phyloP scores from a whole-genome alignment of 2,329 filamentous ascomycete genomes.

The Metarhizium humberi region DNA sequence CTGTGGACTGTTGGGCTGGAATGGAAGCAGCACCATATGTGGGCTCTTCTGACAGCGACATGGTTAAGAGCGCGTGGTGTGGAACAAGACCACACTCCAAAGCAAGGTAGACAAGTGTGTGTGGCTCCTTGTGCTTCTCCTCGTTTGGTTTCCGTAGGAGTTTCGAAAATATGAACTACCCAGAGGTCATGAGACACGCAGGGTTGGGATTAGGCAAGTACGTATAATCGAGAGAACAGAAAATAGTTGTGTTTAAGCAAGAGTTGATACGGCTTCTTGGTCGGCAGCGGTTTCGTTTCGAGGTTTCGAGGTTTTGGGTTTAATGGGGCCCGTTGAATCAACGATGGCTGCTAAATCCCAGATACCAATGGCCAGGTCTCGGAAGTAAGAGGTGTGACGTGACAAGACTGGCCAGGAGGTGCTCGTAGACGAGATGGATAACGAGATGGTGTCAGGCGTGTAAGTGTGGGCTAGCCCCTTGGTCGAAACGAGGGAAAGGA shows the following conservation, averaged over 20 bases:
- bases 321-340: background rate
- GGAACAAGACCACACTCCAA: background rate
- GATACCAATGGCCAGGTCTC: background rate
- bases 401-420: background rate
- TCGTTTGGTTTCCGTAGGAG: background rate
- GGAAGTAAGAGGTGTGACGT: background rate
- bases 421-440: background rate
- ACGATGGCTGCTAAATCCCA: background rate
- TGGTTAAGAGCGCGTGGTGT: conserved; percentile 5
- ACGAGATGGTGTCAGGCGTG: background rate
- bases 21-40: conserved; percentile 10
- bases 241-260: background rate
- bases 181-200: conserved; percentile 7
- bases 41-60: conserved; percentile 10
- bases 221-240: background rate
- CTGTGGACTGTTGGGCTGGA: conserved; percentile 8
- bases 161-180: conserved; percentile 1
- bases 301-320: background rate
- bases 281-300: background rate
- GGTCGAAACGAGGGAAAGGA: conserved; percentile 9
- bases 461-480: background rate
- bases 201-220: background rate
- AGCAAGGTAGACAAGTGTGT: background rate
- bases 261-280: background rate
- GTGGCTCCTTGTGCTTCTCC: conserved; percentile 1